Base-by-base conservation (phyloP, 2,329 filamentous ascomycete genomes). In the Fusarium oligoseptatum region DNA sequence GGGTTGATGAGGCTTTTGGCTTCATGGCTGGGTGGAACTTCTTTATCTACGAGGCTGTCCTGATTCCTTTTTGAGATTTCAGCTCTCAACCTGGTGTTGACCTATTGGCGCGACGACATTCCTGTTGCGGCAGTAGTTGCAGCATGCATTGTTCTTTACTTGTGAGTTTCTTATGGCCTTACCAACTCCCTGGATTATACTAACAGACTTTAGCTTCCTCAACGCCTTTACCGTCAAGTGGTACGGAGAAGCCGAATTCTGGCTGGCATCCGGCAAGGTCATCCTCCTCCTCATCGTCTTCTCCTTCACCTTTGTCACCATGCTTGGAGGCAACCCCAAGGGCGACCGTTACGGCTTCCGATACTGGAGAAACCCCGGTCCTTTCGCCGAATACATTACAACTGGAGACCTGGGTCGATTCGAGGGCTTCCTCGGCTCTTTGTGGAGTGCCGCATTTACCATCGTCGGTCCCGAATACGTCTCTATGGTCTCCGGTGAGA, bases 401-500 rank as follows among this genome's bases (percentile, higher is more conserved):
- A 70, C 39, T 2, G 70, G 70, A 8, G 60, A 67, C 36, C 36
- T 70, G 22, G 70, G 70, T 27, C 56, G 64, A 36, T 72, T 72
- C 15, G 67, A 70, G 14, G 67, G 70, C 6, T 70, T 72, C 50
- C 36, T 72, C 12, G 67, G 67, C 20, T 45, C 70, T 3, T 15
- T 72, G 29, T 67, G 70, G 67, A 70, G 67, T 20, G 70, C 67
- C 1, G 69, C 70, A 0, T 92, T 92, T 80, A 90, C 88, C 10
- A 87, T 92, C 61, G 88, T 89, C 17, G 92, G 91, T 0, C 91
- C 91, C 1, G 91, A 93, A 76, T 92, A 92, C 77, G 88, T 93
- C 32, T 72, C 60, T 11, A 72, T 72, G 70, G 67, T 70, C 2
- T 57, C 70, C 12, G 70, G 67, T 17, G 70, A 72, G 39, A 70